These are phyloP conservation scores for Dalechampia spathulata DNA, from an alignment of 441 rosid genomes.

Conservation along the genomic window DNA sequence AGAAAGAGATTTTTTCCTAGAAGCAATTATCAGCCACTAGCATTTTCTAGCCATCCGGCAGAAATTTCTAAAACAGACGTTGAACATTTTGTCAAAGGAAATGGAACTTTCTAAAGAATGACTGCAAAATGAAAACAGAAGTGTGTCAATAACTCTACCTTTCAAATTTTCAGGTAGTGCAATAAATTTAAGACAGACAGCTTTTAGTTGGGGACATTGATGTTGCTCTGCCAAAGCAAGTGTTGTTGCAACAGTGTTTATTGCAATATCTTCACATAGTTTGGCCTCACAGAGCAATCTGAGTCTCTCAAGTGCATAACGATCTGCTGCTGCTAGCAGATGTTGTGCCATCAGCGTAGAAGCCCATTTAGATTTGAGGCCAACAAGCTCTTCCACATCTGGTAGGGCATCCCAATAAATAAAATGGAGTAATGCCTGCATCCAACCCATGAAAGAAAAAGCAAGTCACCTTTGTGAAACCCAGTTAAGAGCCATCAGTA, in stretches of 20 bases:
- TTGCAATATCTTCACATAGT: conserved; percentile 70
- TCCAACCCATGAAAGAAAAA: conserved; percentile 8
- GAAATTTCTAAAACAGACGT: neutral
- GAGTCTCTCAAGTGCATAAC: conserved; percentile 83
- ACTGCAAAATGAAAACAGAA: neutral
- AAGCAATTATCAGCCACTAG: neutral
- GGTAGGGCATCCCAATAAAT: conserved; percentile 85
- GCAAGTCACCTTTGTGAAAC: conserved; percentile 11
- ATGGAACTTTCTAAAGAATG: neutral
- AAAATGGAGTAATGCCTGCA: conserved; percentile 75
- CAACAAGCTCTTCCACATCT: conserved; percentile 61
- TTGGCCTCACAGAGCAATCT: conserved; percentile 70
- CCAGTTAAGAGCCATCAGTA: too few relatives aligned
- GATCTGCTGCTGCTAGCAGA: conserved; percentile 87
- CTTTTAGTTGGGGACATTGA: conserved; percentile 67
- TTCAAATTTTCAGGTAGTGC: conserved; percentile 69
- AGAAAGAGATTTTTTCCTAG: too few relatives aligned
- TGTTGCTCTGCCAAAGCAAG: conserved; percentile 95
- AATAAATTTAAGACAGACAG: conserved; percentile 66
- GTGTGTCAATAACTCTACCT: too few relatives aligned
- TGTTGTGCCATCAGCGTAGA: conserved; percentile 84
- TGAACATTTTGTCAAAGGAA: neutral
- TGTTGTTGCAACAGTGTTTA: conserved; percentile 84
- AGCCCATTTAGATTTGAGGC: conserved; percentile 56
- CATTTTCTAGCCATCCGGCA: neutral